Conservation (phyloP, 305 asterid genomes). For the Fraxinus greggii region DNA sequence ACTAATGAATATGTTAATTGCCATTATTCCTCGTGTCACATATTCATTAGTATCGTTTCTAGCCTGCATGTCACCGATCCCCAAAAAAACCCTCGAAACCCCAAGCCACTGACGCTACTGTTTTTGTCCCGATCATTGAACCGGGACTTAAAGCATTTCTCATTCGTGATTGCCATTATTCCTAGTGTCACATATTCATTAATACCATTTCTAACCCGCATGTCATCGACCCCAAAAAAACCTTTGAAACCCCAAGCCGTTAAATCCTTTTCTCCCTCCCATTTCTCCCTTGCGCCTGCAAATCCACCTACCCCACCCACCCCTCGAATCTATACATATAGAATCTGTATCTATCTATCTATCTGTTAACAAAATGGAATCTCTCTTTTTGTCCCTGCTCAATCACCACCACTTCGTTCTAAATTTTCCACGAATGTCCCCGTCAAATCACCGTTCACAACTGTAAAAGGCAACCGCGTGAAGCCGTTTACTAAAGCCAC, state of each 20-base stretch:
- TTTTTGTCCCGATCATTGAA: too few relatives aligned
- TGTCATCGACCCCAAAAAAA: not conserved
- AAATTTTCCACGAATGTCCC: slow-evolving; percentile 30
- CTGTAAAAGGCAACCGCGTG: slow-evolving; percentile 19
- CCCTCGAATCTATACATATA: not conserved
- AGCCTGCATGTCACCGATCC: too few relatives aligned
- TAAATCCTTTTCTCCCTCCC: slow-evolving; percentile 22
- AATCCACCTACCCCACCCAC: not conserved
- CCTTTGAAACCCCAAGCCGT: not conserved
- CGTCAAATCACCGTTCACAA: slow-evolving; percentile 19
- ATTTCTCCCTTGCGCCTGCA: slow-evolving; percentile 3
- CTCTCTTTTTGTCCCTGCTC: slow-evolving; percentile 41
- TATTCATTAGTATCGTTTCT: too few relatives aligned
- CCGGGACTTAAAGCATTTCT: too few relatives aligned
- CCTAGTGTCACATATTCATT: not conserved
- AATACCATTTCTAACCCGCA: not conserved
- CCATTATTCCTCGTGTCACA: not conserved
- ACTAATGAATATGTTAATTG: too few relatives aligned
- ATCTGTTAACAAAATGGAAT: slow-evolving; percentile 40
- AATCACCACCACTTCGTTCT: slow-evolving; percentile 32
- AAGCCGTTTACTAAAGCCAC: slow-evolving; percentile 29
- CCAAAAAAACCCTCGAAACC: too few relatives aligned
- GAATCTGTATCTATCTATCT: not conserved
- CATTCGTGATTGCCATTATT: not conserved
- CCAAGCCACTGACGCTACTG: too few relatives aligned